A percentile compares a stretch with the other conserved stretches of the same genome.
phyloP scores from a whole-genome alignment of 805 yeast genomes.

The Nakazawaea wickerhamii region DNA sequence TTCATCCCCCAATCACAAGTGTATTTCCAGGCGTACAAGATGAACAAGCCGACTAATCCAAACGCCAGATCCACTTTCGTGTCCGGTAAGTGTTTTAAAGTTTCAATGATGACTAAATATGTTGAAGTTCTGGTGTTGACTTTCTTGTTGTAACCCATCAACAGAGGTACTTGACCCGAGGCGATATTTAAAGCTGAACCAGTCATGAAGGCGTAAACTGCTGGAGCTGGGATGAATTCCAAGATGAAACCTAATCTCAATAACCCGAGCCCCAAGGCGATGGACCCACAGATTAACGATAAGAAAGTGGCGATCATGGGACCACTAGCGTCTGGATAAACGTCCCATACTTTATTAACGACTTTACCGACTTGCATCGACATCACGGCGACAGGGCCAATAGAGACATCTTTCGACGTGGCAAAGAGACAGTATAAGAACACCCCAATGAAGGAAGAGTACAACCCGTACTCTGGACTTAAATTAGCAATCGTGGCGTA shows the following conservation, averaged over 20 bases:
- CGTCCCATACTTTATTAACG: constrained; percentile 54
- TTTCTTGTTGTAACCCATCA: constrained; percentile 64
- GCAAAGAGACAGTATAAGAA: constrained; percentile 87
- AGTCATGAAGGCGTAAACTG: constrained; percentile 91
- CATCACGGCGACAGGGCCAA: constrained; percentile 98
- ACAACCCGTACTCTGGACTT: constrained; percentile 79
- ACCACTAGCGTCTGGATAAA: constrained; percentile 39
- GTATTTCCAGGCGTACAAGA: constrained; percentile 72
- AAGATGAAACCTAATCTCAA: constrained; percentile 82
- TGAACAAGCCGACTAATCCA: constrained; percentile 68
- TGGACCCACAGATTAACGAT: constrained; percentile 79
- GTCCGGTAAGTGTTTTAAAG: constrained; percentile 64
- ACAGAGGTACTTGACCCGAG: constrained; percentile 79
- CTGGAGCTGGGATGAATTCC: constrained; percentile 86
- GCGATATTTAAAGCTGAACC: constrained; percentile 87
- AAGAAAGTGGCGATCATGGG: constrained; percentile 78
- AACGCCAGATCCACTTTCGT: constrained; percentile 83
- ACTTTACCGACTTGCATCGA: constrained; percentile 79
- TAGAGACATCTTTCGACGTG: constrained; percentile 90
- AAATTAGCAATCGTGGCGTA: constrained; percentile 85
- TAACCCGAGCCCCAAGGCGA: constrained; percentile 77
- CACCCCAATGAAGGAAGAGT: constrained; percentile 90
- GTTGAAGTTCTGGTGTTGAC: constrained; percentile 74
- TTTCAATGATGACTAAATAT: constrained; percentile 61
- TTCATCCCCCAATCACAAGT: constrained; percentile 54